Conservation (phyloP, 495 filamentous ascomycete species). For the Trichoderma virens region DNA sequence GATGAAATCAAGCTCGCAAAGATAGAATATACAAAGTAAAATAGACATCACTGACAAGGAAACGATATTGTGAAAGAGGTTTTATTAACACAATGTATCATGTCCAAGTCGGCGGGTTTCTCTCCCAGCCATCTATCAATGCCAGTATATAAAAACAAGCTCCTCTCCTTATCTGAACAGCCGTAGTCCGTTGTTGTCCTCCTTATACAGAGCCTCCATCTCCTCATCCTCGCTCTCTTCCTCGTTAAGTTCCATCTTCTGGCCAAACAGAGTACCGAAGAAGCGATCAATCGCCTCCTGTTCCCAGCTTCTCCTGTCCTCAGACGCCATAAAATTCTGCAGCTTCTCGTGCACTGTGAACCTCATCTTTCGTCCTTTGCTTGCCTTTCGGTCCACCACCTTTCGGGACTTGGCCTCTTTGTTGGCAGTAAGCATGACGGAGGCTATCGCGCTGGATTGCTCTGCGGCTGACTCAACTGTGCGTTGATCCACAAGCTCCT, state of each 20-base stretch:
- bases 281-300: constrained; percentile 72
- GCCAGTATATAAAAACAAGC: neutral
- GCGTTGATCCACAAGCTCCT: constrained; percentile 84
- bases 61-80: neutral
- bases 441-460: constrained; percentile 35
- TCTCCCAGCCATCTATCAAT: neutral
- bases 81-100: neutral
- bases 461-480: constrained; percentile 48
- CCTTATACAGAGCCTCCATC: constrained; percentile 47
- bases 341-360: constrained; percentile 94
- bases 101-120: neutral
- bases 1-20: neutral
- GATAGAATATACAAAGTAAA: too few relatives aligned
- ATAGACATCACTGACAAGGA: too few relatives aligned
- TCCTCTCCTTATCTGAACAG: constrained; percentile 49
- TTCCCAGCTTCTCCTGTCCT: constrained; percentile 72
- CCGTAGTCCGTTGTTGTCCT: constrained; percentile 65
- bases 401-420: constrained; percentile 77
- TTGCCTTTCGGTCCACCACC: constrained; percentile 84
- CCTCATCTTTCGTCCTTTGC: constrained; percentile 87
- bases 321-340: constrained; percentile 95
- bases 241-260: constrained; percentile 65
- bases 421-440: constrained; percentile 53
- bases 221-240: constrained; percentile 49
- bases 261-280: constrained; percentile 82